phyloP scores from a whole-genome alignment of 2,329 filamentous ascomycete genomes.

The Penicillium sp. region DNA sequence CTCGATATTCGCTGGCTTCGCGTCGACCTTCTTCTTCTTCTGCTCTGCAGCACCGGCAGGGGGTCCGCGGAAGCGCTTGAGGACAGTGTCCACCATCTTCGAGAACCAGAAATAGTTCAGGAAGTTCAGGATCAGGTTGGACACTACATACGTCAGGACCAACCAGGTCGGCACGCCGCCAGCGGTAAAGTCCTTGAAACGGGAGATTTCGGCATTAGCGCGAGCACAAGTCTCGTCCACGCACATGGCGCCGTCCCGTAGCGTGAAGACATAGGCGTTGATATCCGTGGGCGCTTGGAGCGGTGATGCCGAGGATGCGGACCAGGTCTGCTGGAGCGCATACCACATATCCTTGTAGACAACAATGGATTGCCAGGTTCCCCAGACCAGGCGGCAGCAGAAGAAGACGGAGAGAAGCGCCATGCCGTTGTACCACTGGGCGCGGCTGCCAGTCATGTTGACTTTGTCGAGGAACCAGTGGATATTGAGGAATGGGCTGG shows the following conservation, averaged over 20 bases:
- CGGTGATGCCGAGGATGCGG: slow-evolving; percentile 39
- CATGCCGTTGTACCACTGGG: slow-evolving; percentile 70
- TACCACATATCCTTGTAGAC: slow-evolving; percentile 66
- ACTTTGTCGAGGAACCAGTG: slow-evolving; percentile 75
- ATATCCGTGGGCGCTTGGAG: slow-evolving; percentile 40
- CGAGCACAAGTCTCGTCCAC: slow-evolving; percentile 47
- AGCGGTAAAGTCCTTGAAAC: slow-evolving; percentile 51
- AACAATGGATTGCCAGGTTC: slow-evolving; percentile 63
- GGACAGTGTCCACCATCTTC: slow-evolving; percentile 70
- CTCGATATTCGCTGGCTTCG: slow-evolving; percentile 27
- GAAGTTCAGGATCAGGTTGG: slow-evolving; percentile 66
- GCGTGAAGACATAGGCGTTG: slow-evolving; percentile 43
- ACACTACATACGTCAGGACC: slow-evolving; percentile 61
- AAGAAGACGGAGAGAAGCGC: slow-evolving; percentile 65
- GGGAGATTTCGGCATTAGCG: slow-evolving; percentile 56
- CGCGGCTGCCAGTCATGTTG: slow-evolving; percentile 65
- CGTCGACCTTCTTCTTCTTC: slow-evolving; percentile 36
- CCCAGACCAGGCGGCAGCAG: slow-evolving; percentile 67
- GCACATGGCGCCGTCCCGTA: slow-evolving; percentile 45
- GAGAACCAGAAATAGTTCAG: slow-evolving; percentile 71
- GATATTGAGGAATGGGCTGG: slow-evolving; percentile 69
- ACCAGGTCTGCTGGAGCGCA: slow-evolving; percentile 54
- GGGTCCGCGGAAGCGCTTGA: slow-evolving; percentile 63
- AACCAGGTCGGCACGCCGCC: slow-evolving; percentile 63
- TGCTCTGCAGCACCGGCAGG: slow-evolving; percentile 28